A percentile compares a stretch with the other conserved stretches of the same genome.
phyloP scores from a whole-genome alignment of 1,284 basidiomycete species.

The Cryptococcus sp. region DNA sequence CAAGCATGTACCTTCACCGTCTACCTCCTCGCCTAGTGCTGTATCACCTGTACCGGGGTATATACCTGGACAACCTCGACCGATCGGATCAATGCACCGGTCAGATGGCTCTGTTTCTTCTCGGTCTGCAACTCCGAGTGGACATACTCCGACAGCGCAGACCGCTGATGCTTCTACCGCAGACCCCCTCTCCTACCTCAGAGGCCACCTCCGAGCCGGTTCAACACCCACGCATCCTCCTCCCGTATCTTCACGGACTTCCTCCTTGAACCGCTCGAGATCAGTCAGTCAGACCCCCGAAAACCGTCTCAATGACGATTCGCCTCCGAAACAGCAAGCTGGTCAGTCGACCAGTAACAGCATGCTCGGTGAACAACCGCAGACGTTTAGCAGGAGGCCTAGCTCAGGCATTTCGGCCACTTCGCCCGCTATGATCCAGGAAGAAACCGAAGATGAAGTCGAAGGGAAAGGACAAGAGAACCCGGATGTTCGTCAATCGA shows the following conservation, averaged over 20 bases:
- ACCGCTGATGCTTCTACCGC: conserved; percentile 5
- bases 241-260: conserved; percentile 2
- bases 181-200: neutral
- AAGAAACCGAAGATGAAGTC: neutral
- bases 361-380: no score
- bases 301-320: neutral
- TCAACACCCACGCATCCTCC: conserved; percentile 1
- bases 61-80: conserved; percentile 41
- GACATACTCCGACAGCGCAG: conserved; percentile 6
- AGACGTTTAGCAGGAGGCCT: neutral
- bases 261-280: conserved; percentile 15
- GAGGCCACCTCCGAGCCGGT: neutral
- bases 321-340: neutral
- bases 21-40: conserved; percentile 10
- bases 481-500: neutral
- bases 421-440: neutral
- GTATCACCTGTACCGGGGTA: conserved; percentile 23
- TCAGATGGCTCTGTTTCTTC: conserved; percentile 28
- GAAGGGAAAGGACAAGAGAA: neutral
- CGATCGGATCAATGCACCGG: conserved; percentile 27
- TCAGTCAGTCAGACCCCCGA: conserved; percentile 15
- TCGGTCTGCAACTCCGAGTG: conserved; percentile 21
- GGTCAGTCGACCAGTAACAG: neutral
- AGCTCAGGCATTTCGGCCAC: neutral
- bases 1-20: conserved; percentile 26